Base-by-base conservation (phyloP, 139 green algal genomes). In the Diplosphaera chodatii region DNA sequence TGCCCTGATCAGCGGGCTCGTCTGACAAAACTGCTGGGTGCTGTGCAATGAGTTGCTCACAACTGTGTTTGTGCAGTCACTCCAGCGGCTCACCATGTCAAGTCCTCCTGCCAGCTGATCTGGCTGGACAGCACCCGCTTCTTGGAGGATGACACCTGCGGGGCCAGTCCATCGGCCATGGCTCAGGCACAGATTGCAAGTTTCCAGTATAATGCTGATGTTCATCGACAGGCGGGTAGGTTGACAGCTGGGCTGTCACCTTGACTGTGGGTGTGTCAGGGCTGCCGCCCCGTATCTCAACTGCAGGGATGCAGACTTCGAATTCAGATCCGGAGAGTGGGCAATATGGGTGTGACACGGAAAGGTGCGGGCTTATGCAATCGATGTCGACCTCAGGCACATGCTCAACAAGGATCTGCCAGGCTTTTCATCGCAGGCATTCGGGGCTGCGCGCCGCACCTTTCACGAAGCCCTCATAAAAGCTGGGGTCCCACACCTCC, bases 381-480 rank as follows among this genome's bases (percentile, higher is more conserved):
- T n/a, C n/a, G n/a, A n/a, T n/a, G n/a, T n/a, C n/a, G n/a, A n/a
- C n/a, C n/a, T n/a, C n/a, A n/a, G n/a, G n/a, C n/a, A 67, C 28
- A 30, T 66, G 66, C 28, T 48, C 8, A 48, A 10, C 37, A 48
- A n/a, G n/a, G n/a, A n/a, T n/a, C n/a, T n/a, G n/a, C n/a, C n/a
- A n/a, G n/a, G n/a, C n/a, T n/a, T n/a, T n/a, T n/a, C n/a, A n/a
- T n/a, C n/a, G n/a, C n/a, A n/a, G n/a, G n/a, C n/a, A n/a, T n/a
- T n/a, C n/a, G n/a, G n/a, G n/a, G n/a, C 4, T 23, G 27, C 23
- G 21, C 8, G 30, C 18, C 86, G 64, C 66, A 86, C 88, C 86
- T 72, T 90, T 91, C 5, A 90, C 86, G 77, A 90, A 91, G 21
- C 78, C 88, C 67, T 89, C 78, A 31, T 82, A 82, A n/a, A 85